Percentiles rank a stretch among this genome's conserved stretches.
Conservation (phyloP, 306 rosid species). For the Malus fusca region DNA sequence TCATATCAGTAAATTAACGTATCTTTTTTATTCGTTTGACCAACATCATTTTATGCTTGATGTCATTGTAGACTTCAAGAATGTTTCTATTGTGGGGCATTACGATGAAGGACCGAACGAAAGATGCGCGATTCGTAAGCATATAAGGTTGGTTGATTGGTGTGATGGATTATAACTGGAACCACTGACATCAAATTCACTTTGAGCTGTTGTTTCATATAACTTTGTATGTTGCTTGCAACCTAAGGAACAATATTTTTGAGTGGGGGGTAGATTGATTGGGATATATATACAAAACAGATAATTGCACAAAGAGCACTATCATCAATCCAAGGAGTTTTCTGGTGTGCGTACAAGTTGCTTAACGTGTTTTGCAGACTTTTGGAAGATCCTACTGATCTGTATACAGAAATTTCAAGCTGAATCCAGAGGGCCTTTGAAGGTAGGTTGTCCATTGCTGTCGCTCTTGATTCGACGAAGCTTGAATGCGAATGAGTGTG, state of each 20-base stretch:
- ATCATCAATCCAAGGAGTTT: constrained; percentile 75
- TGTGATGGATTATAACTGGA: not conserved
- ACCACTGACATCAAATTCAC: not conserved
- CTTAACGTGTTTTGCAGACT: constrained; percentile 25
- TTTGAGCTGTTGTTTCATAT: not conserved
- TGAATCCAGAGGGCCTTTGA: not conserved
- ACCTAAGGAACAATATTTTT: constrained; percentile 89
- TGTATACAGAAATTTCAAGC: constrained; percentile 7
- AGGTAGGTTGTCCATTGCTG: not conserved
- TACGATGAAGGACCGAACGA: constrained; percentile 85
- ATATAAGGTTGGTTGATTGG: constrained; percentile 57
- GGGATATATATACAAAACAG: constrained; percentile 90
- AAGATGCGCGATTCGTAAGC: constrained; percentile 83
- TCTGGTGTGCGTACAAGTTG: constrained; percentile 57
- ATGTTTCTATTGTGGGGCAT: constrained; percentile 89
- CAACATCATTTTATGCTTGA: constrained; percentile 7
- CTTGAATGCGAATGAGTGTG: constrained; percentile 26
- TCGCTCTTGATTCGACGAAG: constrained; percentile 17
- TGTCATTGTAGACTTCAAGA: constrained; percentile 70
- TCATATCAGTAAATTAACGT: not conserved
- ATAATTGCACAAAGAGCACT: constrained; percentile 92
- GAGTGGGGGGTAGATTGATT: constrained; percentile 84
- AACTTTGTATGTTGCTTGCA: constrained; percentile 24
- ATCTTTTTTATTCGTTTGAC: not conserved
- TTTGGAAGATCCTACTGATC: not conserved